Base-by-base conservation (phyloP, 2,329 filamentous ascomycete genomes). In the Fusarium circinatum region DNA sequence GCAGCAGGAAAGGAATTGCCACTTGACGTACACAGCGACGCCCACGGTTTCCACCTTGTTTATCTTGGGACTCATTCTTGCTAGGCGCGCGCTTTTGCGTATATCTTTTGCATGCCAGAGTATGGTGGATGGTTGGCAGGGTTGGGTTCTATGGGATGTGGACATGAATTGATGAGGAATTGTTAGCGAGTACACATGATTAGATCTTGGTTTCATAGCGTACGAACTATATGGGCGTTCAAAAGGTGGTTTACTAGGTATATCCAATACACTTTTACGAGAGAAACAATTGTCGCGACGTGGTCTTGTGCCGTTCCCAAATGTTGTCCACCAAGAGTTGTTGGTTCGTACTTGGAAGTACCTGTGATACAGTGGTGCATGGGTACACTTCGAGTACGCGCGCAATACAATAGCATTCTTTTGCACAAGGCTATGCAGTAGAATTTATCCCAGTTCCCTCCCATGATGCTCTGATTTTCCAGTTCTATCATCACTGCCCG, bases 101-200 rank as follows among this genome's bases (percentile, higher is more conserved):
- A 17, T 3, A 8, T 20, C 9, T 4, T 44, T 17, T 17, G 30
- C 24, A 26, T 20, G 26, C 13, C 18, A 42, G 41, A 39, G 10
- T 38, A 9, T 38, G 17, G 30, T 32, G 17, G 17, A 39, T 24
- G 26, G 20, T 38, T n/a, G n/a, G n/a, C n/a, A n/a, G n/a, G n/a
- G n/a, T n/a, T 18, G n/a, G 24, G 41, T 14, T 34, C 32, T 36
- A 28, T 26, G 13, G 15, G n/a, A 49, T 26, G 66, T 30, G 20
- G 59, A 38, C 26, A 74, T 30, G 71, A 74, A 41, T 64, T 74
- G 49, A 74, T 41, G 62, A 74, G 36, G 26, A 47, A 38, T 59
- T 32, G 36, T 56, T 58, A 55, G 44, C 47, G 49, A 52, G 67
- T 42, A 49, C 32, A 26, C 39, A 55, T 58, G 20, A 48, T 64